phyloP scores from a whole-genome alignment of 495 filamentous ascomycete species.

The Extremus antarcticus region DNA sequence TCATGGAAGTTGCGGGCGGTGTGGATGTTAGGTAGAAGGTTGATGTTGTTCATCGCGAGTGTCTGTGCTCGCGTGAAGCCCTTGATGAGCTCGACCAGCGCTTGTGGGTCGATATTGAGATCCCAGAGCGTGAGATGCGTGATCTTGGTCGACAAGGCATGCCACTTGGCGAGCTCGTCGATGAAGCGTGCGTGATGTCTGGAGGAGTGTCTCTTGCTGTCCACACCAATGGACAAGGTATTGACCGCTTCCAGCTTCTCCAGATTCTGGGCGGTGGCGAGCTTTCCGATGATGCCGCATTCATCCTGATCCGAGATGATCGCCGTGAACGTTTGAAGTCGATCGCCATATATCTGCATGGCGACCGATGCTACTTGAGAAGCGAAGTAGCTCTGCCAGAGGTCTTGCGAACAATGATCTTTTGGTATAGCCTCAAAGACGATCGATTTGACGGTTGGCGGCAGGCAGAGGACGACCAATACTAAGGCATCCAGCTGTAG shows the following conservation, averaged over 20 bases:
- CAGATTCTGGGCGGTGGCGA: not conserved
- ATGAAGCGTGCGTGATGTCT: not conserved
- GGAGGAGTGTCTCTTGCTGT: not conserved
- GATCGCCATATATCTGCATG: not conserved
- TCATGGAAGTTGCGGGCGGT: not conserved
- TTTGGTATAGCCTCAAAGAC: constrained; percentile 1
- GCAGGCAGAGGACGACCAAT: constrained; percentile 8
- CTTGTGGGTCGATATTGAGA: not conserved
- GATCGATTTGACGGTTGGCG: constrained; percentile 2
- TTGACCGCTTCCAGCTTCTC: not conserved
- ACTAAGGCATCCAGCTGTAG: constrained; percentile 10
- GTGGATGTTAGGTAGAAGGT: not conserved
- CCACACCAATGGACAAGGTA: not conserved
- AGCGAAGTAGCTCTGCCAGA: not conserved
- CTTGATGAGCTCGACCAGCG: not conserved
- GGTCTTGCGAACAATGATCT: not conserved
- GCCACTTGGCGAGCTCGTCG: not conserved
- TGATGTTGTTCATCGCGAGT: not conserved
- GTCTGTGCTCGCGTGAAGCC: not conserved
- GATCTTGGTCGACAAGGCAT: not conserved
- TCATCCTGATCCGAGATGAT: not conserved
- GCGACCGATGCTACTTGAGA: not conserved
- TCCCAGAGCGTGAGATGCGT: constrained; percentile 7
- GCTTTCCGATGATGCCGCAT: not conserved
- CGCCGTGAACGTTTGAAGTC: not conserved